A percentile compares a stretch with the other conserved stretches of the same genome.
Evolutionary conservation across 768 basidiomycete species (phyloP).

Genomic region (Leccinum broughii): DNA sequence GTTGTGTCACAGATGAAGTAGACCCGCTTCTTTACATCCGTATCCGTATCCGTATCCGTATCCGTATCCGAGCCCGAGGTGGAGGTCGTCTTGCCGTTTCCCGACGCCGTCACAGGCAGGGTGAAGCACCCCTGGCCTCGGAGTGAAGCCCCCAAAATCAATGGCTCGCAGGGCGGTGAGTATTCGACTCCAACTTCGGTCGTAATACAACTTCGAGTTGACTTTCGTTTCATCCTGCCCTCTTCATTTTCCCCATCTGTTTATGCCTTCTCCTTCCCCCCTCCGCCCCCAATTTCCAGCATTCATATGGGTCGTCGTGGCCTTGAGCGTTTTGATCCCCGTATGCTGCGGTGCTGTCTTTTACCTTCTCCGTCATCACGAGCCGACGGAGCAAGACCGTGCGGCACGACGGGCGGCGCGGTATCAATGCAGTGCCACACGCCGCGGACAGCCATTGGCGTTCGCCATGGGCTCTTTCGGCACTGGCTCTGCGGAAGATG

Average conservation of each 20-base stretch:
- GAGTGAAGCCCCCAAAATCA: constrained; percentile 46
- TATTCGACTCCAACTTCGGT: not conserved
- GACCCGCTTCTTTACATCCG: not conserved
- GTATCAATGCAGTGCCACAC: constrained; percentile 20
- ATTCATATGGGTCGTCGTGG: constrained; percentile 62
- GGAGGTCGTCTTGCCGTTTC: not conserved
- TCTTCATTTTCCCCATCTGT: not conserved
- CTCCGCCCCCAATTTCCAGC: constrained; percentile 26
- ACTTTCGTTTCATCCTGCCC: not conserved
- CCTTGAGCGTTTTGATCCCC: constrained; percentile 54
- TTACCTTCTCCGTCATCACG: constrained; percentile 54
- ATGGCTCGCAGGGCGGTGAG: constrained; percentile 53
- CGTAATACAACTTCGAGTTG: not conserved
- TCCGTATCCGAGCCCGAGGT: not conserved
- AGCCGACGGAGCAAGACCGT: constrained; percentile 43
- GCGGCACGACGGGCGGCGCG: constrained; percentile 35
- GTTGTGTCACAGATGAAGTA: not conserved
- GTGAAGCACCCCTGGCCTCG: constrained; percentile 11
- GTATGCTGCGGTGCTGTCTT: constrained; percentile 52
- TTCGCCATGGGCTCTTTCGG: constrained; percentile 11
- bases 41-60: not conserved
- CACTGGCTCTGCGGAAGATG: not conserved
- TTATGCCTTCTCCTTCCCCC: not conserved
- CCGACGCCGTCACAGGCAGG: not conserved
- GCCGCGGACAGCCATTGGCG: constrained; percentile 20